phyloP scores from a whole-genome alignment of 441 rosid species.

The Aquilaria agallochum region DNA sequence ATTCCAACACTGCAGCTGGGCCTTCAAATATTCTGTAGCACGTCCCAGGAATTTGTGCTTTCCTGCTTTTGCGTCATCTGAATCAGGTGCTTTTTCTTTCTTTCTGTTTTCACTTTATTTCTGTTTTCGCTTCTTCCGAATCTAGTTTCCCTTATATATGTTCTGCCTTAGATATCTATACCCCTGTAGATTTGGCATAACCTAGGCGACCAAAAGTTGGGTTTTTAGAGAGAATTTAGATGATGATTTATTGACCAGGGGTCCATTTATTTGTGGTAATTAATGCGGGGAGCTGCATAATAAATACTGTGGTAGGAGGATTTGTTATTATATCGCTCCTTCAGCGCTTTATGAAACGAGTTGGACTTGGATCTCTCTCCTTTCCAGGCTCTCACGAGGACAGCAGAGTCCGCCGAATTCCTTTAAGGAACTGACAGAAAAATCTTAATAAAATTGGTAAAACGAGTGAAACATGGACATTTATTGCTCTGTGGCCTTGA shows the following conservation, averaged over 20 bases:
- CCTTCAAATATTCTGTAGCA: constrained; percentile 6
- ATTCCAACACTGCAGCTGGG: constrained; percentile 28
- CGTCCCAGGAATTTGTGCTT: too few species aligned
- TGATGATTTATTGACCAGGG: not conserved
- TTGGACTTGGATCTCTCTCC: constrained; percentile 4
- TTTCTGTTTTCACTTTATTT: constrained; percentile 7
- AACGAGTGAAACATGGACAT: too few species aligned
- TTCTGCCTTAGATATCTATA: not conserved
- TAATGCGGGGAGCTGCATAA: not conserved
- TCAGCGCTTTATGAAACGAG: constrained; percentile 3
- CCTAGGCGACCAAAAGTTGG: not conserved
- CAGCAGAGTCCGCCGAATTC: too few species aligned
- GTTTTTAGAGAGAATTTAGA: not conserved
- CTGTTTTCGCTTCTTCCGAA: constrained; percentile 4
- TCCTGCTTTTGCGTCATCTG: constrained; percentile 18
- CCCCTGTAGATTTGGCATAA: not conserved
- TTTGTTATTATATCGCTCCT: constrained; percentile 1
- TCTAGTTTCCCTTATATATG: not conserved
- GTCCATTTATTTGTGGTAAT: not conserved
- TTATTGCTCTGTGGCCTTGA: too few species aligned
- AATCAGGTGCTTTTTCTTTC: constrained; percentile 30
- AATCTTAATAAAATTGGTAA: too few species aligned
- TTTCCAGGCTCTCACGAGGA: constrained; percentile 9
- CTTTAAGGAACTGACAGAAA: too few species aligned
- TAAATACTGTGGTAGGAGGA: constrained; percentile 11